phyloP scores from a whole-genome alignment of 306 rosid species.

The Prunus salicina region DNA sequence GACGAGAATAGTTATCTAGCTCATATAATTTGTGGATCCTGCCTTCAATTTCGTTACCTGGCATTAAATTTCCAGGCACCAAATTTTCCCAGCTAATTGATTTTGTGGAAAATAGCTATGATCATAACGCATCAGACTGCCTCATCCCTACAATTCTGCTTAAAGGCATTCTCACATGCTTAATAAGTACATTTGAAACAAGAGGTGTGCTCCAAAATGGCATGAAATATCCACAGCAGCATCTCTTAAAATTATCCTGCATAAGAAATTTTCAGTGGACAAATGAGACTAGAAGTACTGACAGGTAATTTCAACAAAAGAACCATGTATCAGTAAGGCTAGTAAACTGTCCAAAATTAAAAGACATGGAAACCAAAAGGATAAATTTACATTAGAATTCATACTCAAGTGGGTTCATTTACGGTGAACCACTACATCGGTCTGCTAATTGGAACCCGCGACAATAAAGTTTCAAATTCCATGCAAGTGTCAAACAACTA shows the following conservation, averaged over 20 bases:
- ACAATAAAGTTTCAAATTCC: background rate
- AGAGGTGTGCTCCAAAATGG: background rate
- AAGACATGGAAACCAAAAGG: background rate
- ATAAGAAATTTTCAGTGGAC: background rate
- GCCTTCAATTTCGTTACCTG: constrained; percentile 43
- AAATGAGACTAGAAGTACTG: background rate
- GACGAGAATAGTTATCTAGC: constrained; percentile 30
- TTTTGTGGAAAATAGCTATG: background rate
- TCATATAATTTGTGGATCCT: constrained; percentile 33
- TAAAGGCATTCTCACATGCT: background rate
- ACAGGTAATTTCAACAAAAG: background rate
- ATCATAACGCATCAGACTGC: constrained; percentile 3
- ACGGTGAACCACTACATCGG: background rate
- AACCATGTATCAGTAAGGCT: background rate
- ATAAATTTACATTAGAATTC: background rate
- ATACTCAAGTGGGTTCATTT: constrained; percentile 9
- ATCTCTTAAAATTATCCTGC: constrained; percentile 8
- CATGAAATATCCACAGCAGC: background rate
- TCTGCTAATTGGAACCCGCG: background rate
- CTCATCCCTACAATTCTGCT: background rate
- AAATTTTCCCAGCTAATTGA: constrained; percentile 14
- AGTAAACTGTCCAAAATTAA: background rate
- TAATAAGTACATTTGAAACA: background rate
- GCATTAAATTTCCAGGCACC: constrained; percentile 38
- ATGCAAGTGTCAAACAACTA: background rate